Evolutionary conservation across 2,329 filamentous ascomycete genomes (phyloP).

Genomic region (Domatiomyces globalis): DNA sequence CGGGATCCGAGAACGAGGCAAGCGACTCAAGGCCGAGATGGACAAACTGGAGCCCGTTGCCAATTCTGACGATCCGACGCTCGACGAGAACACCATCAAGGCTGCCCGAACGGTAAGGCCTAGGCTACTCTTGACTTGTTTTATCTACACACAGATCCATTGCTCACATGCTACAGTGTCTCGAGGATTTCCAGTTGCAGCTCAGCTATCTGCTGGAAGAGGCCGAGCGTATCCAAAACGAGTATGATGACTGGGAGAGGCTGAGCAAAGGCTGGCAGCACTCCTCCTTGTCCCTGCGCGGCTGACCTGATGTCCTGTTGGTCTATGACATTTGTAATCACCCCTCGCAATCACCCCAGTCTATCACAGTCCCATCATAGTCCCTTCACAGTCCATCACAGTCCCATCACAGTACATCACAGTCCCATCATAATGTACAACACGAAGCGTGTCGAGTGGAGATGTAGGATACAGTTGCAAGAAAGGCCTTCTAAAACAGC

Average conservation of each 20-base stretch:
- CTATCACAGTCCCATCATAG: background rate
- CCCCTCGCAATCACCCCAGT: background rate
- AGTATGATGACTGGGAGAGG: conserved; percentile 43
- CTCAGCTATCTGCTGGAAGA: conserved; percentile 47
- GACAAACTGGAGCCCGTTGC: conserved; percentile 36
- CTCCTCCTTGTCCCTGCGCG: conserved; percentile 7
- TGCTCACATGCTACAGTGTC: conserved; percentile 28
- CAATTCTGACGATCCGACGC: conserved; percentile 25
- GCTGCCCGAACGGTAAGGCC: conserved; percentile 45
- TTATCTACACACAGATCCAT: background rate
- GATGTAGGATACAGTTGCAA: conserved; percentile 1
- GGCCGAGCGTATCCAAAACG: conserved; percentile 43
- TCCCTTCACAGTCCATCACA: conserved; percentile 8
- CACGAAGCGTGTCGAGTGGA: conserved; percentile 2
- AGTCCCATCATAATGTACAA: conserved; percentile 25
- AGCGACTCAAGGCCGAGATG: conserved; percentile 45
- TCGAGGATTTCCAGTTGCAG: conserved; percentile 37
- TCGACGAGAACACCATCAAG: conserved; percentile 46
- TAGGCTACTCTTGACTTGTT: background rate
- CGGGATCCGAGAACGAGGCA: conserved; percentile 44
- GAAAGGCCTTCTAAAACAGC: conserved; percentile 27
- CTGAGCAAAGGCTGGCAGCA: conserved; percentile 10
- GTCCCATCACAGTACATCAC: background rate
- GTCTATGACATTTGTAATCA: background rate
- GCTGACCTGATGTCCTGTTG: conserved; percentile 3